Evolutionary conservation across 176 grass and related monocot genomes (phyloP).

Genomic region (Urochloa ruziziensis): DNA sequence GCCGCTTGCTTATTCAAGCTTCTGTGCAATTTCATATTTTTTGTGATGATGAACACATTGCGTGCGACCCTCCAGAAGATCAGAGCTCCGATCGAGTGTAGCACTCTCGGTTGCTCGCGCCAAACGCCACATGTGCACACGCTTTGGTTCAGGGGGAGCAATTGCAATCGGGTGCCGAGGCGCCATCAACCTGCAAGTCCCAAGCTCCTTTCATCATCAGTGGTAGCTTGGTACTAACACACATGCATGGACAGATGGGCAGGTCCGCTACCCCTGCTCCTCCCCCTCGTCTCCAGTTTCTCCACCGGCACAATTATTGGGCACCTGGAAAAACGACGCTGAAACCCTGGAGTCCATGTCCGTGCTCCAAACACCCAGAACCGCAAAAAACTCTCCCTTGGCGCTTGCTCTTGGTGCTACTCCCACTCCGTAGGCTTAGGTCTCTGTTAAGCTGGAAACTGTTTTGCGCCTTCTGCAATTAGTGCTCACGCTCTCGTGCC

Average conservation of each 20-base stretch:
- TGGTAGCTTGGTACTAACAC: background rate
- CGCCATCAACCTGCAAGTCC: conserved; percentile 12
- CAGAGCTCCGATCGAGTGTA: background rate
- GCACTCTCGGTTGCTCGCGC: background rate
- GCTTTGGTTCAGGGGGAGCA: no score
- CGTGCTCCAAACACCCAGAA: conserved; percentile 15
- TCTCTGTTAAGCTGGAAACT: background rate
- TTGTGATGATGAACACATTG: background rate
- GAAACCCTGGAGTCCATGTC: conserved; percentile 20
- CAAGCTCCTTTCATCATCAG: conserved; percentile 20
- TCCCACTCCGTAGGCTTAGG: background rate
- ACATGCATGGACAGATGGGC: background rate
- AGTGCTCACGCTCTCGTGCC: background rate
- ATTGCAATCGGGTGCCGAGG: background rate
- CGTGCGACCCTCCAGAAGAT: background rate
- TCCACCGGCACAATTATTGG: conserved; percentile 28
- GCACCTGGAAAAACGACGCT: conserved; percentile 17
- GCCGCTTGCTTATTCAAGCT: background rate
- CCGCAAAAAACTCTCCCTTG: background rate
- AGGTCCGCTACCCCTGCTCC: background rate
- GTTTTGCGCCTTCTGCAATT: background rate
- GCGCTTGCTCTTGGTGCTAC: conserved; percentile 5
- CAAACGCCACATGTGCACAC: background rate
- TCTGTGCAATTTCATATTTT: background rate
- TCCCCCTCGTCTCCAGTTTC: background rate